These are phyloP conservation scores for Hirsutella rhossiliensis DNA, from an alignment of 2,329 filamentous ascomycete species.

Conservation along the genomic window DNA sequence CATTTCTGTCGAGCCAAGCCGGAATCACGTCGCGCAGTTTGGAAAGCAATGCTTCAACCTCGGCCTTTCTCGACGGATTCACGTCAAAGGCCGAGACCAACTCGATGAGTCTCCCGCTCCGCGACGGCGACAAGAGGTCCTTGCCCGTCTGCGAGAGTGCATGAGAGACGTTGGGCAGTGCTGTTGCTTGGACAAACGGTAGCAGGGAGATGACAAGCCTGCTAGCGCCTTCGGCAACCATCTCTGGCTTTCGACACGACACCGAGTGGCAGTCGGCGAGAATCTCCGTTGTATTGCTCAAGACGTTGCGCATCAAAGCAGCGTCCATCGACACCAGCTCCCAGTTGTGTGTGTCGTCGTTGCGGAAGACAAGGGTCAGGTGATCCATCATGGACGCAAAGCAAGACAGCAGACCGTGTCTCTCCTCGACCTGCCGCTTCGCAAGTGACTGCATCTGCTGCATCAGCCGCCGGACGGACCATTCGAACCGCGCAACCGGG, in stretches of 20 bases:
- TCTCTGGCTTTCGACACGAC: conserved; percentile 46
- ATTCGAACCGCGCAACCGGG: conserved; percentile 15
- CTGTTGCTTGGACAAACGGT: conserved; percentile 31
- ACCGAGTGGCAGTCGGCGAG: conserved; percentile 28
- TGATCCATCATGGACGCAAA: conserved; percentile 46
- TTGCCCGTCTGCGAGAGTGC: conserved; percentile 10
- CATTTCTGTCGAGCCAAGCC: conserved; percentile 36
- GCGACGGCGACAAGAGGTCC: conserved; percentile 11
- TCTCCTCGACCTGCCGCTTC: conserved; percentile 51
- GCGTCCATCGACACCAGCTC: conserved; percentile 6
- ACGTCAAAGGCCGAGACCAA: conserved; percentile 11
- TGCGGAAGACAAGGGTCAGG: conserved; percentile 16
- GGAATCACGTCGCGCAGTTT: conserved; percentile 22
- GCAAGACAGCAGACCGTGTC: conserved; percentile 53
- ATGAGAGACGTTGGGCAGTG: conserved; percentile 7
- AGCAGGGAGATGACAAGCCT: conserved; percentile 42
- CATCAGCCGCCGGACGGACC: conserved; percentile 29
- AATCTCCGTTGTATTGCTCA: conserved; percentile 18
- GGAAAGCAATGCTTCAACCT: conserved; percentile 10
- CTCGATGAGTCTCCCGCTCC: conserved; percentile 8
- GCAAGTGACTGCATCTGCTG: conserved; percentile 30
- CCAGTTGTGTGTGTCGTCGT: conserved; percentile 10
- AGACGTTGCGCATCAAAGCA: conserved; percentile 15
- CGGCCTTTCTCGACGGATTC: background rate
- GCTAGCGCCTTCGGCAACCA: conserved; percentile 50